These are phyloP conservation scores for Westerdykella ornata DNA, from an alignment of 2,329 filamentous ascomycete species.

Conservation along the genomic window DNA sequence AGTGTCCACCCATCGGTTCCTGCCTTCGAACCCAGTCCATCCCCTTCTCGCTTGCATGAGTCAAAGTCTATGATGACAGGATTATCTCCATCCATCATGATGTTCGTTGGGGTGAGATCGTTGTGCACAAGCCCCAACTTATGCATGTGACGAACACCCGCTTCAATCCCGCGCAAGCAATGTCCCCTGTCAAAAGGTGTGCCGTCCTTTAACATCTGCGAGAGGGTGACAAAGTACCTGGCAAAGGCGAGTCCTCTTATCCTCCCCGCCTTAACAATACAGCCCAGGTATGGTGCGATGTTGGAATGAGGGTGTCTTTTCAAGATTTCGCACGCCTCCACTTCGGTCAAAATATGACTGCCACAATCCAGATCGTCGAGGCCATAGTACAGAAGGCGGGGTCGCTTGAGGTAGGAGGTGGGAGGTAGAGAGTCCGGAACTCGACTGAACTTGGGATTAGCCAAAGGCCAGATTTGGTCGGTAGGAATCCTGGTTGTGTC, in stretches of 20 bases:
- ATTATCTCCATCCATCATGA: slow-evolving; percentile 3
- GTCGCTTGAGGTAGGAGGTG: slow-evolving; percentile 2
- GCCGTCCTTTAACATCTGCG: slow-evolving; percentile 3
- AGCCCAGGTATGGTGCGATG: slow-evolving; percentile 5
- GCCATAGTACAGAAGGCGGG: slow-evolving; percentile 1
- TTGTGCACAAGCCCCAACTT: slow-evolving; percentile 2
- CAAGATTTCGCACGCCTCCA: slow-evolving; percentile 1
- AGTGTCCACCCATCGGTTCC: slow-evolving; percentile 1
- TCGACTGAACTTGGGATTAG: slow-evolving; percentile 3
- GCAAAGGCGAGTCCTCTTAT: slow-evolving; percentile 4
- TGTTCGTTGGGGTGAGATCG: slow-evolving; percentile 3
- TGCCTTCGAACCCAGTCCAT: slow-evolving; percentile 2
- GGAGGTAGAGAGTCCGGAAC: slow-evolving; percentile 1
- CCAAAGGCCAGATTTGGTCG: slow-evolving; percentile 2
- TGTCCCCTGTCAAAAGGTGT: slow-evolving; percentile 1
- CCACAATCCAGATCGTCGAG: background rate
- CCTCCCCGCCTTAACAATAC: slow-evolving; percentile 2
- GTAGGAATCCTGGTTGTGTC: slow-evolving; percentile 2
- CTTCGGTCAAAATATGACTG: background rate
- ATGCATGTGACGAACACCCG: slow-evolving; percentile 2
- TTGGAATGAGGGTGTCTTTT: slow-evolving; percentile 4
- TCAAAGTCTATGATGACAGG: slow-evolving; percentile 3
- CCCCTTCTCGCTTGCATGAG: slow-evolving; percentile 2
- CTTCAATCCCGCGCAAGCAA: slow-evolving; percentile 1
- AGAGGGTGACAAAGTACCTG: slow-evolving; percentile 4